phyloP scores from a whole-genome alignment of 1,284 basidiomycete species.

The Amylostereum areolatum region DNA sequence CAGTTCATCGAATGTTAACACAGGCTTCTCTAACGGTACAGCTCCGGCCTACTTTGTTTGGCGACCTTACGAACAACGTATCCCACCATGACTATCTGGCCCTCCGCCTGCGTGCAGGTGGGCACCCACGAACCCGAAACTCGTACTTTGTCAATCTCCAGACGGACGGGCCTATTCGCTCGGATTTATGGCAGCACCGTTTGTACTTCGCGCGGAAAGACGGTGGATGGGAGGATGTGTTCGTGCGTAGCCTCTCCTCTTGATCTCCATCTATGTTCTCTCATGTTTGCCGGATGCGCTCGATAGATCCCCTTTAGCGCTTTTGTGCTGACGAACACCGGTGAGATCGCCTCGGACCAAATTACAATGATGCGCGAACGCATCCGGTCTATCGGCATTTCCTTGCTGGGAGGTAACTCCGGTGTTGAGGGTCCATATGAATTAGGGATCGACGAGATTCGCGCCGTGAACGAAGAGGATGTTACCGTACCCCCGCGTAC shows the following conservation, averaged over 20 bases:
- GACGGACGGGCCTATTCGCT: constrained; percentile 71
- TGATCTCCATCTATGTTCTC: constrained; percentile 1
- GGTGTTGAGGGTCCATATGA: constrained; percentile 68
- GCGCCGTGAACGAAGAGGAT: constrained; percentile 52
- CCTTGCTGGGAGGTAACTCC: constrained; percentile 74
- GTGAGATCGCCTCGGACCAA: constrained; percentile 64
- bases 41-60: constrained; percentile 72
- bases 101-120: constrained; percentile 67
- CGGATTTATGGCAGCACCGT: constrained; percentile 87
- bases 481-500: constrained; percentile 33
- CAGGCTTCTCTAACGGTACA: constrained; percentile 17
- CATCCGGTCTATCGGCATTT: constrained; percentile 78
- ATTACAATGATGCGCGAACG: constrained; percentile 73
- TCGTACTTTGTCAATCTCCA: constrained; percentile 89
- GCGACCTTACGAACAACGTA: constrained; percentile 76
- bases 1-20: neutral
- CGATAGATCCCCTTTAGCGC: constrained; percentile 71
- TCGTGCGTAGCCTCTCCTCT: constrained; percentile 42
- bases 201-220: constrained; percentile 70
- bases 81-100: constrained; percentile 75
- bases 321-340: constrained; percentile 82
- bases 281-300: neutral
- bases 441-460: constrained; percentile 68
- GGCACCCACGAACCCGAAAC: constrained; percentile 63
- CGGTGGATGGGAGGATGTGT: constrained; percentile 80